Evolutionary conservation across 371 early-diverging fungal species (phyloP).

Genomic region (Circinella umbellata): DNA sequence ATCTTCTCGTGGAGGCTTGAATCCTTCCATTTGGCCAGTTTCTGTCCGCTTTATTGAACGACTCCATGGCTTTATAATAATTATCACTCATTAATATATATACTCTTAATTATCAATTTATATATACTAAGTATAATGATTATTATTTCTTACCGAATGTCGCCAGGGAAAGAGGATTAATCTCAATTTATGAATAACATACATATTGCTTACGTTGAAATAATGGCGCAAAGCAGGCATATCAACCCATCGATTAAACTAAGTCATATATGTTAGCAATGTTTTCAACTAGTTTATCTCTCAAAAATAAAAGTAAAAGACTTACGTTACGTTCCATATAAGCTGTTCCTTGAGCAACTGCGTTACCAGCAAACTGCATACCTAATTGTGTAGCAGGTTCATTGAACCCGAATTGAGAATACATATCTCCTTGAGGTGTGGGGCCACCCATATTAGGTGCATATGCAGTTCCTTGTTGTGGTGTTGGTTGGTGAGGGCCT

Average conservation of each 20-base stretch:
- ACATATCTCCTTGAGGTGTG: constrained; percentile 40
- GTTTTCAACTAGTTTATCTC: no score
- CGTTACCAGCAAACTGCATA: constrained; percentile 93
- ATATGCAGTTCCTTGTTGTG: constrained; percentile 29
- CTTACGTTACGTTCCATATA: constrained; percentile 94
- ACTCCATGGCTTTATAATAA: constrained; percentile 72
- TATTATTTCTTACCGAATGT: constrained; percentile 67
- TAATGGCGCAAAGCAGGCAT: constrained; percentile 89
- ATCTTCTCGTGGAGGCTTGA: constrained; percentile 87
- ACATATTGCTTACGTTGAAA: constrained; percentile 96
- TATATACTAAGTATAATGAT: no score
- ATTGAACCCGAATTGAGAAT: constrained; percentile 60
- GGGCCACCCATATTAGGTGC: constrained; percentile 40
- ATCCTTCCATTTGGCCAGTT: constrained; percentile 87
- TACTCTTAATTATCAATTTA: no score
- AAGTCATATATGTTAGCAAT: neutral
- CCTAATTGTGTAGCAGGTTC: constrained; percentile 94
- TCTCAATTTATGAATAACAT: constrained; percentile 88
- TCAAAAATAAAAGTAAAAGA: no score
- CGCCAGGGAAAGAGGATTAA: constrained; percentile 96
- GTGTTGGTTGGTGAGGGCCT: constrained; percentile 40
- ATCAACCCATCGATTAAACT: constrained; percentile 88
- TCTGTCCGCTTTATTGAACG: constrained; percentile 80
- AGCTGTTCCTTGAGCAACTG: constrained; percentile 86
- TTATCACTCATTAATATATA: no score